Conservation (phyloP, 176 grass and related monocot species). For the Tillandsia fasciculata region DNA sequence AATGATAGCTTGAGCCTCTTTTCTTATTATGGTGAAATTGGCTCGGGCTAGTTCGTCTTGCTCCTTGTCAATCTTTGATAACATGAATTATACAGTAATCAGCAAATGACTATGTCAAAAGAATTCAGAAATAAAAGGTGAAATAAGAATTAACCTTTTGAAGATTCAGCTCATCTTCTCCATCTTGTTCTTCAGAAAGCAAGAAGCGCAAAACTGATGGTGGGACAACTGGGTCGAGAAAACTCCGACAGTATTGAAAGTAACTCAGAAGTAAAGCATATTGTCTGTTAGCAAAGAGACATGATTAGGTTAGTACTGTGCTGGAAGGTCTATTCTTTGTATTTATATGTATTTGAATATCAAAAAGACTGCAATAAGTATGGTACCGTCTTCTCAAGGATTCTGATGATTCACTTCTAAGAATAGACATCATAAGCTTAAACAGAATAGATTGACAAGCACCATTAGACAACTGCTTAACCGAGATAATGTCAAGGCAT, state of each 20-base stretch:
- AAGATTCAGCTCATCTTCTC: constrained; percentile 70
- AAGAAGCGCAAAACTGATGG: constrained; percentile 61
- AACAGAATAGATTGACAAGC: constrained; percentile 78
- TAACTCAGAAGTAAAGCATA: constrained; percentile 96
- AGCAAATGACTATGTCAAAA: constrained; percentile 2
- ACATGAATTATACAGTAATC: constrained; percentile 15
- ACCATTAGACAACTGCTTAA: constrained; percentile 75
- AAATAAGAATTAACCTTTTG: constrained; percentile 50
- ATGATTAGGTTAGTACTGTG: no score
- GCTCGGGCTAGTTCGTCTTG: constrained; percentile 56
- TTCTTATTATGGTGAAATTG: constrained; percentile 89
- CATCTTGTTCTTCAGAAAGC: constrained; percentile 76
- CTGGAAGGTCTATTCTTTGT: not conserved
- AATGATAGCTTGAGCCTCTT: constrained; percentile 67
- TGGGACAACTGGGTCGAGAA: constrained; percentile 80
- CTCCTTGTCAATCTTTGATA: constrained; percentile 66
- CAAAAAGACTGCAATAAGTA: constrained; percentile 9
- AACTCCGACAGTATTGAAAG: constrained; percentile 83
- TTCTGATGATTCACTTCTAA: constrained; percentile 84
- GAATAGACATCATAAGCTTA: constrained; percentile 75
- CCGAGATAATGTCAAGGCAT: constrained; percentile 70
- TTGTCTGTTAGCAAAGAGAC: constrained; percentile 36
- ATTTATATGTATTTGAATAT: constrained; percentile 3
- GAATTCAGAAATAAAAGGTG: not conserved
- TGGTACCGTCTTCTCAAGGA: constrained; percentile 83